phyloP scores from a whole-genome alignment of 2,329 filamentous ascomycete species.

The Aspergillus hiratsukae region DNA sequence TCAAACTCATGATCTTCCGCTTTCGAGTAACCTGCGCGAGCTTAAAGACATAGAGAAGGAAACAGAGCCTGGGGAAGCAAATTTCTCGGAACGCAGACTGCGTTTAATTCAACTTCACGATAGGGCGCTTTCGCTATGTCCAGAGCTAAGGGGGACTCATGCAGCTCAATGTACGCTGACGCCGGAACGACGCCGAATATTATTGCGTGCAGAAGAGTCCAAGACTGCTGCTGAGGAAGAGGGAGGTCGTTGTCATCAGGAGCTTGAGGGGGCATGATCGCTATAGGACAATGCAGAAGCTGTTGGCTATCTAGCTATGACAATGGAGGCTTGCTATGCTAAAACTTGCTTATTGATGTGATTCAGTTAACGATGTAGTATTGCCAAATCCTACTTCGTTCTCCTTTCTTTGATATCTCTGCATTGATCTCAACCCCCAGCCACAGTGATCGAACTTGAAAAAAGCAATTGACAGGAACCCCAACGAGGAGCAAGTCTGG shows the following conservation, averaged over 20 bases:
- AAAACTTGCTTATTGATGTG: background rate
- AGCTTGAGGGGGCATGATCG: background rate
- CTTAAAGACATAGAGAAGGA: no score
- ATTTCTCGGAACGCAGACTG: background rate
- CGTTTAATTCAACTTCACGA: background rate
- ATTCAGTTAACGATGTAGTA: no score
- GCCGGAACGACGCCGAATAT: background rate
- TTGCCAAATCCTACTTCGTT: no score
- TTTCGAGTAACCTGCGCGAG: no score
- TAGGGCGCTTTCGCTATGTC: background rate
- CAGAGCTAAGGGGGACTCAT: background rate
- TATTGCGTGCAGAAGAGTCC: background rate
- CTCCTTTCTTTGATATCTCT: no score
- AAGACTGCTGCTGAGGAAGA: background rate
- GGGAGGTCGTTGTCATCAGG: background rate
- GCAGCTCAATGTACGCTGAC: background rate
- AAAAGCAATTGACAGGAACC: no score
- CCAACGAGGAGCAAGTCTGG: no score
- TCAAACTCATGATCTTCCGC: no score
- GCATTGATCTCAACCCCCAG: no score
- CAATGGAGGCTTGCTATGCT: background rate
- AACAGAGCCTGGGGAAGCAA: no score
- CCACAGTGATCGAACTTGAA: no score
- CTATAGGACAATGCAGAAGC: background rate
- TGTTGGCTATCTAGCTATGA: background rate